A percentile compares a stretch with the other conserved stretches of the same genome.
These are phyloP conservation scores for Dipodascus albidus DNA, from an alignment of 805 yeast genomes.

Conservation along the genomic window DNA sequence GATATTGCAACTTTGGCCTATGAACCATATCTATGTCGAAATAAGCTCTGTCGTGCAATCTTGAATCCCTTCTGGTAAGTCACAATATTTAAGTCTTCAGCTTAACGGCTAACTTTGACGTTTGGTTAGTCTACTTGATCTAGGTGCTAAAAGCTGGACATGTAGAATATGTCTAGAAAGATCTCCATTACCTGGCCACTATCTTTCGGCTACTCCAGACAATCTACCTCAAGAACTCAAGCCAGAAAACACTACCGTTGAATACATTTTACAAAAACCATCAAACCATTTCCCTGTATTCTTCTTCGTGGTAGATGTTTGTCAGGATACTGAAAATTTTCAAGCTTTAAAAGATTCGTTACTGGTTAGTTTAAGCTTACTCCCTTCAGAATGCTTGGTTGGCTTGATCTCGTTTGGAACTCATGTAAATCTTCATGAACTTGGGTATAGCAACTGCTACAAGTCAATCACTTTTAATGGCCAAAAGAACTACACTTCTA, in stretches of 20 bases:
- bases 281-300: slow-evolving; percentile 79
- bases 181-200: slow-evolving; percentile 76
- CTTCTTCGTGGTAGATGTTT: slow-evolving; percentile 73
- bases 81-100: neutral
- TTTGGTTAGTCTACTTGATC: slow-evolving; percentile 43
- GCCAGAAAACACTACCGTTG: slow-evolving; percentile 62
- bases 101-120: neutral
- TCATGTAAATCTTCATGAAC: slow-evolving; percentile 78
- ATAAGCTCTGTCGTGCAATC: slow-evolving; percentile 56
- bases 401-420: slow-evolving; percentile 89
- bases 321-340: slow-evolving; percentile 78
- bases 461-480: slow-evolving; percentile 80
- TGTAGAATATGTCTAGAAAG: slow-evolving; percentile 74
- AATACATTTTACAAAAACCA: slow-evolving; percentile 63
- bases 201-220: slow-evolving; percentile 60
- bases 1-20: slow-evolving; percentile 60
- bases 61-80: slow-evolving; percentile 51
- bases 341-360: slow-evolving; percentile 74
- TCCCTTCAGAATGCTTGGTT: slow-evolving; percentile 81
- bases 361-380: slow-evolving; percentile 58
- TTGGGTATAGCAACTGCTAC: slow-evolving; percentile 52
- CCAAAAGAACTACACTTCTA: slow-evolving; percentile 57
- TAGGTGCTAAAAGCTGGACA: slow-evolving; percentile 65
- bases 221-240: slow-evolving; percentile 71
- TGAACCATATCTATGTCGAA: slow-evolving; percentile 67